Evolutionary conservation across 2,329 filamentous ascomycete species (phyloP), one percentile per base, ranked within the genome.

Genomic region (Ophiostoma sp.): DNA sequence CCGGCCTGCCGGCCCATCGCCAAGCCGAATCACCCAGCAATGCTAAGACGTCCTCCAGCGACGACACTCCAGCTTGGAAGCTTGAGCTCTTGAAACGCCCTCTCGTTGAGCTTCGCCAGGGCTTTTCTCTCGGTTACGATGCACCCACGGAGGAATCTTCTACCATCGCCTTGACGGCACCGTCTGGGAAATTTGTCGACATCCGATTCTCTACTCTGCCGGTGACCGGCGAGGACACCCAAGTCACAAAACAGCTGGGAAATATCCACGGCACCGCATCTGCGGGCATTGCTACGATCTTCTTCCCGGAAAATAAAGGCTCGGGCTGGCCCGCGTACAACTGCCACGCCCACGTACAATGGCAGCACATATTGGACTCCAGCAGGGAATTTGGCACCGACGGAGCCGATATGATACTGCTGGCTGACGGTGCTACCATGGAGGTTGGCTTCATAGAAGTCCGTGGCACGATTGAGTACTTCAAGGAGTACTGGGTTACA

Each of bases 401-500:
- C 9, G 41, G 62, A 9, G 62, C 62, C 4, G 62, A 64, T 18
- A 64, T 64, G 40, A 64, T 64, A 9, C 40, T 64, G 3, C 9
- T 64, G 40, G 14, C 40, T 27, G n/a, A 64, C 41, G 62, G 62
- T 18, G 38, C 12, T 44, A 16, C 16, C 41, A 64, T 64, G 40
- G 62, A 64, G 41, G 62, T 64, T 12, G 41, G 40, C 2, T 64
- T 64, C 11, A 12, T 64, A 18, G 62, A 64, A 1, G 44, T 64
- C 16, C 16, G 41, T 11, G 62, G 62, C 5, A n/a, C 14, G 4
- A n/a, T 18, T n/a, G 44, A 64, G 18, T 64, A 64, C 62, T 64
- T 64, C 62, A 64, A 64, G 62, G 62, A 64, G 41, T 64, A 64
- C 40, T 64, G 62, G 62, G 7, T 45, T 9, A 27, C 27, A 8